Evolutionary conservation across 306 rosid genomes (phyloP).

Genomic region (Cajanus cajan): DNA sequence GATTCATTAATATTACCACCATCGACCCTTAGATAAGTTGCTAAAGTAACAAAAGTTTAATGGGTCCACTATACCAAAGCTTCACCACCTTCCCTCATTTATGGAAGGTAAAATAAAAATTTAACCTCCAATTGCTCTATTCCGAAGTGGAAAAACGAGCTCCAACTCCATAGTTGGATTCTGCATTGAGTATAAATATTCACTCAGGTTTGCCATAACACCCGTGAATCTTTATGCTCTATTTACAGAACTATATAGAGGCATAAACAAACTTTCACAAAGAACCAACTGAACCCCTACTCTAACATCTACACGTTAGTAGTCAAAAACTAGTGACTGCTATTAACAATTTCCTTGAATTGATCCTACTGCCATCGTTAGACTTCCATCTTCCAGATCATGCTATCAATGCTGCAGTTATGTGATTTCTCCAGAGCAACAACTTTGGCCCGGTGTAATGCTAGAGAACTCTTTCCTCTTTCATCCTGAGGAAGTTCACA

Average conservation of each 20-base stretch:
- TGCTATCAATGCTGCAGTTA: conserved; percentile 50
- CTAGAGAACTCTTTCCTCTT: conserved; percentile 54
- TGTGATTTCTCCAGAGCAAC: conserved; percentile 74
- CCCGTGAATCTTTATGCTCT: conserved; percentile 89
- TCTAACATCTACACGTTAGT: conserved; percentile 66
- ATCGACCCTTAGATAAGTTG: conserved; percentile 43
- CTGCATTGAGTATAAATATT: conserved; percentile 90
- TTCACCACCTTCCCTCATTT: conserved; percentile 54
- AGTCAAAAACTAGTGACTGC: conserved; percentile 60
- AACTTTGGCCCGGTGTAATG: conserved; percentile 72
- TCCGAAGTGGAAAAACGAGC: conserved; percentile 81
- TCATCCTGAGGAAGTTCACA: conserved; percentile 81
- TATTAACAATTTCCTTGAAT: conserved; percentile 81
- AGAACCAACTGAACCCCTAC: conserved; percentile 52
- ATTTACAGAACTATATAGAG: conserved; percentile 88
- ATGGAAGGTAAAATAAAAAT: conserved; percentile 76
- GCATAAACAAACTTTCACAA: conserved; percentile 57
- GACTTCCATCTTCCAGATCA: conserved; percentile 84
- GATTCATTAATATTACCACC: conserved; percentile 56
- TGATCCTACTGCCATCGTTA: conserved; percentile 42
- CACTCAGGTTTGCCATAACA: conserved; percentile 52
- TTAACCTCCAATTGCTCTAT: conserved; percentile 93
- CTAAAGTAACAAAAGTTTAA: conserved; percentile 44
- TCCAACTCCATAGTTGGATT: conserved; percentile 87
- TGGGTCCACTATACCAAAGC: conserved; percentile 51